Conservation (phyloP, 805 yeast species). For the Myxozyma kluyveri region DNA sequence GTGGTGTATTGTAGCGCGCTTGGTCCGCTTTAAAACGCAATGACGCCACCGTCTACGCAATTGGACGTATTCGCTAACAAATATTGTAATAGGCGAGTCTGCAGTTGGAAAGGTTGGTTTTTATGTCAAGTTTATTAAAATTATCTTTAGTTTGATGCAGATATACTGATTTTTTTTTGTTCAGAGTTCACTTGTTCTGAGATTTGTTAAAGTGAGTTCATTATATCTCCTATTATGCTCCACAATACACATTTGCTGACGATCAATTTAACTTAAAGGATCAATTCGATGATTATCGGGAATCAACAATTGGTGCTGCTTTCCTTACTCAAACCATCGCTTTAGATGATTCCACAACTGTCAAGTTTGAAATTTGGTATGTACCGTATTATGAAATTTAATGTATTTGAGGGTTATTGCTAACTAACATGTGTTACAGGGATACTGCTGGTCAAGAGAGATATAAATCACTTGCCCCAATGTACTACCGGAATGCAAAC, state of each 20-base stretch:
- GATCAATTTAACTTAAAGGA: constrained; percentile 31
- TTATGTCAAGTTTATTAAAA: not conserved
- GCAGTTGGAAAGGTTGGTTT: constrained; percentile 65
- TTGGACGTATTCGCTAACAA: no score
- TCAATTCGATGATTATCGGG: constrained; percentile 71
- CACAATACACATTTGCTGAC: not conserved
- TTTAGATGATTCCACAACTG: constrained; percentile 45
- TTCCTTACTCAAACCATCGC: constrained; percentile 78
- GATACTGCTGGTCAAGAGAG: constrained; percentile 97
- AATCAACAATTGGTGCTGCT: constrained; percentile 98
- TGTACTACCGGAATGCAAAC: constrained; percentile 77
- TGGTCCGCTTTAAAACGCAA: not conserved
- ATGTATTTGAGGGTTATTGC: not conserved
- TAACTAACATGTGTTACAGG: constrained; percentile 41
- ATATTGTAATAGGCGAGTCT: constrained; percentile 68
- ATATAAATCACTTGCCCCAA: constrained; percentile 76
- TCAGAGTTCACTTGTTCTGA: constrained; percentile 73
- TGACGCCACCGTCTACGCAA: no score
- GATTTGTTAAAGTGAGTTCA: constrained; percentile 56
- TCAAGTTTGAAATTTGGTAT: constrained; percentile 50
- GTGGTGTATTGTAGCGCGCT: not conserved
- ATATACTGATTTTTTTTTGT: no score
- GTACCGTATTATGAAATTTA: constrained; percentile 8
- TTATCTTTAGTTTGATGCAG: no score
- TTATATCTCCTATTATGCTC: not conserved